phyloP scores from a whole-genome alignment of 1,284 basidiomycete species.

The Leucoagaricus sp. region DNA sequence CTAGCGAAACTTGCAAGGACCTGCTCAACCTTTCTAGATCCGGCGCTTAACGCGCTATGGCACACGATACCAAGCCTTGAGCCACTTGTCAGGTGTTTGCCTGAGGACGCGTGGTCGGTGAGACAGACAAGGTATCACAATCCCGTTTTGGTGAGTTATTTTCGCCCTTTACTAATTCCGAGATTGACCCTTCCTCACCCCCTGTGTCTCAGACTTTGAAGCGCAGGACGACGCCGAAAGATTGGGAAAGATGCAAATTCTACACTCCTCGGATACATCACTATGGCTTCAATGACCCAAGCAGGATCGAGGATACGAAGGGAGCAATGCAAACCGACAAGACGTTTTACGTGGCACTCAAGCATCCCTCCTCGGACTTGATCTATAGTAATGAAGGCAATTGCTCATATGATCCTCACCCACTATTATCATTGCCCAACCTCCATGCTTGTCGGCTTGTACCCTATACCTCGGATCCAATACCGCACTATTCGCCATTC shows the following conservation, averaged over 20 bases:
- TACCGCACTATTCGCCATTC: slow-evolving; percentile 7
- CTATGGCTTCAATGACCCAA: background rate
- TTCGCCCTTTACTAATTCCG: no score
- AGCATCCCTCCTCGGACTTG: background rate
- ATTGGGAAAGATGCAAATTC: slow-evolving; percentile 12
- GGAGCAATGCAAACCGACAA: slow-evolving; percentile 9
- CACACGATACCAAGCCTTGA: slow-evolving; percentile 8
- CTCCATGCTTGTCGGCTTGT: slow-evolving; percentile 5
- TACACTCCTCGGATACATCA: slow-evolving; percentile 8
- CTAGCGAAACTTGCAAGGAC: slow-evolving; percentile 13
- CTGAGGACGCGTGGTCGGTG: slow-evolving; percentile 12
- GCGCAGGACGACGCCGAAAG: background rate
- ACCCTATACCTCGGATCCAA: background rate
- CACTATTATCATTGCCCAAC: slow-evolving; percentile 8
- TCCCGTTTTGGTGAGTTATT: slow-evolving; percentile 4
- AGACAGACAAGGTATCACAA: background rate
- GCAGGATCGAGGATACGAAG: background rate
- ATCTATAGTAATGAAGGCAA: background rate
- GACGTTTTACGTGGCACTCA: slow-evolving; percentile 5
- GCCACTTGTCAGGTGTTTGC: slow-evolving; percentile 15
- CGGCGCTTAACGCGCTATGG: slow-evolving; percentile 12
- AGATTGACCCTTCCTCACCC: background rate
- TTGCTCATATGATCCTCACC: background rate
- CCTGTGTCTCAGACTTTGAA: background rate
- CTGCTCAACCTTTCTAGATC: slow-evolving; percentile 4